Conservation (phyloP, 306 rosid genomes). For the Cicer judaicum region DNA sequence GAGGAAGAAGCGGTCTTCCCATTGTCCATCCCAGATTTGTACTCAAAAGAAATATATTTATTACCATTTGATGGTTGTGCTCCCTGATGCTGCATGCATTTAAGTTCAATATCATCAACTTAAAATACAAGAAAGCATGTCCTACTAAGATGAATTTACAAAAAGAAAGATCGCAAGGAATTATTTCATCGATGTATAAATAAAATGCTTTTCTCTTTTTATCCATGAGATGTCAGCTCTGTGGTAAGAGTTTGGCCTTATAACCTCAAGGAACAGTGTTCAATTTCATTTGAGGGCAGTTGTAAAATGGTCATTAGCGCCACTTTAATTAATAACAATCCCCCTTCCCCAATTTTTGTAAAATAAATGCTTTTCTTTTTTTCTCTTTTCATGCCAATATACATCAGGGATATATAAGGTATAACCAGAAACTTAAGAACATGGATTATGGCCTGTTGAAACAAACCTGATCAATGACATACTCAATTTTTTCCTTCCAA, state of each 20-base stretch:
- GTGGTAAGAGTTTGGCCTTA: too few relatives aligned
- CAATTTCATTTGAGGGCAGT: too few relatives aligned
- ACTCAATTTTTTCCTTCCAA: conserved; percentile 93
- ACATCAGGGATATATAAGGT: conserved; percentile 25
- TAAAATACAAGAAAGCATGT: conserved; percentile 28
- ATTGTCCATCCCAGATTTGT: conserved; percentile 97
- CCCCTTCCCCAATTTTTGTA: too few relatives aligned
- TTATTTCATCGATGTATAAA: conserved; percentile 17
- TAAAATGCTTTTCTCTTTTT: conserved; percentile 1
- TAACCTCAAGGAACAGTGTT: too few relatives aligned
- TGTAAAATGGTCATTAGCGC: too few relatives aligned
- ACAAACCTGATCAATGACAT: conserved; percentile 92
- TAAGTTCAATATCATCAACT: conserved; percentile 42
- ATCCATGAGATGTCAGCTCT: too few relatives aligned
- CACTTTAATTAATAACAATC: too few relatives aligned
- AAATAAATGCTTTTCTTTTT: neutral
- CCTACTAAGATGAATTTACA: conserved; percentile 38
- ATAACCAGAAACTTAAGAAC: conserved; percentile 33
- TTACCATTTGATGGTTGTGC: conserved; percentile 85
- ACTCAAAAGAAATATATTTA: conserved; percentile 92
- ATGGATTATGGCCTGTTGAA: conserved; percentile 29
- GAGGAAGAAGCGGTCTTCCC: conserved; percentile 97
- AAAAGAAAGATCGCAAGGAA: conserved; percentile 25
- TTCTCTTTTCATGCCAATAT: conserved; percentile 29
- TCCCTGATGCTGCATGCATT: conserved; percentile 89